phyloP scores from a whole-genome alignment of 345 rosid species.

The Linum lewisii region DNA sequence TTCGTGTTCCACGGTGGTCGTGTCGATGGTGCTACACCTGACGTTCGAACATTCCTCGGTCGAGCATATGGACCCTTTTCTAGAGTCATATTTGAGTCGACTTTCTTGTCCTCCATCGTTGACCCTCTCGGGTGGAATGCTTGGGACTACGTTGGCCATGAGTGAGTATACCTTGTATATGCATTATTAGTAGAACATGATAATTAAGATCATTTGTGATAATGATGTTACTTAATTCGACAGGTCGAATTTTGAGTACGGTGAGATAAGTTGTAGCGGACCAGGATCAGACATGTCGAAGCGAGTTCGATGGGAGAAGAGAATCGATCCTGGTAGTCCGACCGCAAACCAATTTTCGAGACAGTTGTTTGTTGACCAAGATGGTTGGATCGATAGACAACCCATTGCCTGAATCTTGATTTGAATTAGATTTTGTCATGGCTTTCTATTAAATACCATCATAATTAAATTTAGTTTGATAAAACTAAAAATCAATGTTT shows the following conservation, averaged over 20 bases:
- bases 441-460: no score
- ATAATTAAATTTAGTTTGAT: no score
- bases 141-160: slow-evolving; percentile 29
- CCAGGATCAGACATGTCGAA: slow-evolving; percentile 14
- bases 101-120: slow-evolving; percentile 18
- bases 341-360: slow-evolving; percentile 8
- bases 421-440: no score
- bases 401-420: background rate
- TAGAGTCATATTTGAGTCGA: slow-evolving; percentile 37
- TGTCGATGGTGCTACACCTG: slow-evolving; percentile 17
- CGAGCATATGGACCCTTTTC: slow-evolving; percentile 52
- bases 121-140: slow-evolving; percentile 40
- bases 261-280: slow-evolving; percentile 21
- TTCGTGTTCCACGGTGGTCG: slow-evolving; percentile 39
- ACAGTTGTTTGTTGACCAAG: slow-evolving; percentile 19
- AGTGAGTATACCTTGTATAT: slow-evolving; percentile 30
- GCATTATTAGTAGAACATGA: no score
- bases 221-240: no score
- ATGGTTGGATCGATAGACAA: slow-evolving; percentile 19
- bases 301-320: slow-evolving; percentile 24
- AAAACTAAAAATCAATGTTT: no score
- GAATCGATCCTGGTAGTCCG: background rate
- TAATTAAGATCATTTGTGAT: no score
- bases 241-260: slow-evolving; percentile 2
- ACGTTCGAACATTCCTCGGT: slow-evolving; percentile 27